phyloP scores from a whole-genome alignment of 83 land plant species.

The Diphasiastrum complanatum region DNA sequence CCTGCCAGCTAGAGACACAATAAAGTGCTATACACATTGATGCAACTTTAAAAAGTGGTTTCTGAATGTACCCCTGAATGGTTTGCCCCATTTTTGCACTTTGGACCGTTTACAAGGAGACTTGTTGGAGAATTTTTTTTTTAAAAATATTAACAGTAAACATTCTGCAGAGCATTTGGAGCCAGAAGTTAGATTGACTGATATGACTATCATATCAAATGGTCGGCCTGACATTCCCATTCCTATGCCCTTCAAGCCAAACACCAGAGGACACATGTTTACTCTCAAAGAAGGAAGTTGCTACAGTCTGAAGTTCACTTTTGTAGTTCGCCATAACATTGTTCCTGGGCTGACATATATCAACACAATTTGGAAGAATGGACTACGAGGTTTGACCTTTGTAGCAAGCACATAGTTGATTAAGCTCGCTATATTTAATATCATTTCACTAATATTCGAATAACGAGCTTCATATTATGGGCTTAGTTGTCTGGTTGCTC shows the following conservation, averaged over 20 bases:
- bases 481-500: not conserved
- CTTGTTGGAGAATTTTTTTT: not conserved
- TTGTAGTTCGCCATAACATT: conserved; percentile 60
- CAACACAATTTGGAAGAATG: conserved; percentile 63
- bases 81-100: not conserved
- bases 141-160: not conserved
- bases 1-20: not conserved
- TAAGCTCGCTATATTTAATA: not conserved
- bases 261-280: conserved; percentile 30
- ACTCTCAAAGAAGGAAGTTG: conserved; percentile 54
- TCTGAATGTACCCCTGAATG: too few relatives aligned
- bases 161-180: conserved; percentile 41
- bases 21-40: not conserved
- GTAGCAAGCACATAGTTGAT: not conserved
- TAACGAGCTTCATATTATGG: not conserved
- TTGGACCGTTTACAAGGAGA: not conserved
- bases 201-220: conserved; percentile 38
- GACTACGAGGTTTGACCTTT: conserved; percentile 38
- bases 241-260: conserved; percentile 27
- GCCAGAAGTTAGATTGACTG: conserved; percentile 56
- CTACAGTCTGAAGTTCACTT: conserved; percentile 45
- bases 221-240: conserved; percentile 40
- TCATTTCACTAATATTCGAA: not conserved
- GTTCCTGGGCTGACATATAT: conserved; percentile 62
- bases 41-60: too few relatives aligned